Percentiles rank a stretch among this genome's conserved stretches.
phyloP scores from a whole-genome alignment of 192 early-diverging fungal species.

The Podila verticillata region DNA sequence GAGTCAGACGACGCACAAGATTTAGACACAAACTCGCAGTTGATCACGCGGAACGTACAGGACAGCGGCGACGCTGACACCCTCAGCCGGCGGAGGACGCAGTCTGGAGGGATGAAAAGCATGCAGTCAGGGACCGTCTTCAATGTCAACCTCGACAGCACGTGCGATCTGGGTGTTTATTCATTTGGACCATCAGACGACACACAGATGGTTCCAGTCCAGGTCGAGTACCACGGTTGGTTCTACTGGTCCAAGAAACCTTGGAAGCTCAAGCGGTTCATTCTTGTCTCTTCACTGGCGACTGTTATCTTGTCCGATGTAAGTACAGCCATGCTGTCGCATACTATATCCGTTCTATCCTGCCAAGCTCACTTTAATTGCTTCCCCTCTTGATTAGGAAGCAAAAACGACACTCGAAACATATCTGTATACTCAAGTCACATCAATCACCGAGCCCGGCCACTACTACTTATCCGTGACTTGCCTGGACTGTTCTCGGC shows the following conservation, averaged over 20 bases:
- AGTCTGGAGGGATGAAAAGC: not conserved
- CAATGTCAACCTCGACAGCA: not conserved
- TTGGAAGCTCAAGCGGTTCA: not conserved
- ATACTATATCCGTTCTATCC: not conserved
- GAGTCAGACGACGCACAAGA: not conserved
- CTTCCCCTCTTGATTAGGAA: not conserved
- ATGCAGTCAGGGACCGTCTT: not conserved
- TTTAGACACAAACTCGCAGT: too few species aligned
- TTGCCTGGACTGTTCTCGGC: not conserved
- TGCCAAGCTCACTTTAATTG: too few species aligned
- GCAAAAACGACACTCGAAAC: not conserved
- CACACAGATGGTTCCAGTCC: not conserved
- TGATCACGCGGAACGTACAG: not conserved
- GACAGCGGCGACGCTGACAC: not conserved
- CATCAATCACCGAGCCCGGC: not conserved
- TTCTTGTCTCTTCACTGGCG: conserved; percentile 1
- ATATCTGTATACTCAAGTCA: conserved; percentile 1
- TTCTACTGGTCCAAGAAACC: not conserved
- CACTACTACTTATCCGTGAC: not conserved
- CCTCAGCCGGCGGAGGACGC: not conserved
- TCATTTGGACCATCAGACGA: conserved; percentile 1
- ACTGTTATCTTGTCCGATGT: conserved; percentile 9
- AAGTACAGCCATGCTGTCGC: not conserved
- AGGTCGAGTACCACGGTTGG: not conserved
- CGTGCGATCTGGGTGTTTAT: not conserved